Evolutionary conservation across 2,329 filamentous ascomycete genomes (phyloP).

Genomic region (Metarhizium rileyi): DNA sequence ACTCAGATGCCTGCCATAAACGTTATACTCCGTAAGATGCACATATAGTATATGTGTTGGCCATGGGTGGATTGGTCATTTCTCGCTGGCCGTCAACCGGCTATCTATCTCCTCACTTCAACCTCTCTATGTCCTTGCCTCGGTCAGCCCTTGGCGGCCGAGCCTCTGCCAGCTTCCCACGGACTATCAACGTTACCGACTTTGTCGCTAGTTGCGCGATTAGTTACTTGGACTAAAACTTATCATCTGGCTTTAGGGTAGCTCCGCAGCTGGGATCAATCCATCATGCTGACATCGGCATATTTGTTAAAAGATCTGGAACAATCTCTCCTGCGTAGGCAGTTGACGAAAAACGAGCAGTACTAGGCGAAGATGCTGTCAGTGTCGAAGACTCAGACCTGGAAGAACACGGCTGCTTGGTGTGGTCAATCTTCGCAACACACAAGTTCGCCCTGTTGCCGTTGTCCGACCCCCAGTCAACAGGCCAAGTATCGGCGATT

Average conservation of each 20-base stretch:
- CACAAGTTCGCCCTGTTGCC: slow-evolving; percentile 51
- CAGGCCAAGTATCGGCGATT: slow-evolving; percentile 54
- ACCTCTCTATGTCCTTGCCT: slow-evolving; percentile 15
- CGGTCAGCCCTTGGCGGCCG: neutral
- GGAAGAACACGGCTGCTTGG: slow-evolving; percentile 55
- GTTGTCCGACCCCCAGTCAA: slow-evolving; percentile 55
- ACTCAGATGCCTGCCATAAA: too few species aligned
- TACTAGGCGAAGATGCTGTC: slow-evolving; percentile 46
- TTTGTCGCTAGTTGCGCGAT: neutral
- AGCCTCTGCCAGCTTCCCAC: too few species aligned
- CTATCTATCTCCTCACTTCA: too few species aligned
- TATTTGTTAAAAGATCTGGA: neutral
- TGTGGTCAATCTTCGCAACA: slow-evolving; percentile 63
- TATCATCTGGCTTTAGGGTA: neutral
- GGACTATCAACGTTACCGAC: too few species aligned
- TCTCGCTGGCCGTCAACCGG: too few species aligned
- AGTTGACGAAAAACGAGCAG: slow-evolving; percentile 10
- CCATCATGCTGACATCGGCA: neutral
- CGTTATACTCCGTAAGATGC: too few species aligned
- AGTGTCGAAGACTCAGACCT: slow-evolving; percentile 56
- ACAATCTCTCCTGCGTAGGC: slow-evolving; percentile 6
- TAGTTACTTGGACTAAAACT: neutral
- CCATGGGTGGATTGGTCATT: too few species aligned
- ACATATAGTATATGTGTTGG: too few species aligned
- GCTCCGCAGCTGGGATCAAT: neutral